Base-by-base conservation (phyloP, 2,329 filamentous ascomycete genomes). In the Cordyceps farinosa region DNA sequence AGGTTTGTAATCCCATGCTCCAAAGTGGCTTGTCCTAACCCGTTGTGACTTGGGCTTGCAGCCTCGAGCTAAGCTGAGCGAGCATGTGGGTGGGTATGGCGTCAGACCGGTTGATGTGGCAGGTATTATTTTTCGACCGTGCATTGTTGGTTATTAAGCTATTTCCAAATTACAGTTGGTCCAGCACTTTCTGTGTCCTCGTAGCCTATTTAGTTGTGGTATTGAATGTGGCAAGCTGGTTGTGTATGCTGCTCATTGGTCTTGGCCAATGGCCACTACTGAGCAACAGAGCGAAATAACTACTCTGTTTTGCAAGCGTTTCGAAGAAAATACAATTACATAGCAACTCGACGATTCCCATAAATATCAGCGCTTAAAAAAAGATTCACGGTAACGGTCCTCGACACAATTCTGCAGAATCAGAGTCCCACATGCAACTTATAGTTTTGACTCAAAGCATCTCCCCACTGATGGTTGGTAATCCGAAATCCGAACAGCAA, bases 1-100 rank as follows among this genome's bases (percentile, higher is more conserved):
- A 22, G 36, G 52, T 55, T 55, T 55, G 52, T 55, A 54, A 54
- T 38, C 51, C 51, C 51, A 54, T 13, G 51, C 11, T 54, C 22
- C 29, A 1, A 3, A n/a, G 22, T 44, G 52, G 52, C 52, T 52
- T n/a, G 52, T 38, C 38, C 38, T 40, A 40, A 9, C 22, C 22
- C 22, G 22, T 9, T 45, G 42, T 22, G 15, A 22, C 42, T 6
- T 22, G n/a, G 17, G 22, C 22, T 22, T 22, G 22, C 22, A 22
- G 22, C 22, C 22, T 22, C 22, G 42, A 45, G 42, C 42, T 45
- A 45, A 17, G 38, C 38, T 15, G 6, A 45, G 15, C 42, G 13
- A 22, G 22, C 22, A 22, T 22, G 22, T 22, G 22, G 17, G 42
- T 22, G 42, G 17, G 9, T 22, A 22, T 45, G 42, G 17, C 42